phyloP scores from a whole-genome alignment of 106 monocot genomes.

The Chionographis japonica region DNA sequence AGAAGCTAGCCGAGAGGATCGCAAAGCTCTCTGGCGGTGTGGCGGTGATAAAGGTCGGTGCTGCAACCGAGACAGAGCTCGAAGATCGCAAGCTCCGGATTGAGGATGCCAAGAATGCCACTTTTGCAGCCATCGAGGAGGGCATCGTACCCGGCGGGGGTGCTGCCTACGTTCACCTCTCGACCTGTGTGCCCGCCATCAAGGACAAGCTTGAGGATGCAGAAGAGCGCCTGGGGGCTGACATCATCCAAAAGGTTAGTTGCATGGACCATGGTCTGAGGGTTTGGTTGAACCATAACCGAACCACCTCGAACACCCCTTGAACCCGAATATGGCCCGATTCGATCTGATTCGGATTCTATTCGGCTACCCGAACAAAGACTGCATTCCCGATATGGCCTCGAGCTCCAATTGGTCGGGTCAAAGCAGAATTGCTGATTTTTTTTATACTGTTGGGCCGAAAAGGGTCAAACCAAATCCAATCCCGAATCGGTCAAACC shows the following conservation, averaged over 20 bases:
- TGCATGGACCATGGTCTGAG: neutral
- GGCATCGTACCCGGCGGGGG: constrained; percentile 93
- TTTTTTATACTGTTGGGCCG: too few species aligned
- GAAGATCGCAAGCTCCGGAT: constrained; percentile 83
- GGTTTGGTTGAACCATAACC: too few species aligned
- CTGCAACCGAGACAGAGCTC: constrained; percentile 83
- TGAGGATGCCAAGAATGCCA: constrained; percentile 92
- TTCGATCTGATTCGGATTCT: too few species aligned
- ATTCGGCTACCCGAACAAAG: too few species aligned
- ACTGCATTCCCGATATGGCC: too few species aligned
- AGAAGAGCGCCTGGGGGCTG: constrained; percentile 72
- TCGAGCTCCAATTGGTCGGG: too few species aligned
- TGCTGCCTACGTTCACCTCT: constrained; percentile 72
- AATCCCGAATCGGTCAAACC: too few species aligned
- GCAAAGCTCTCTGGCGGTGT: constrained; percentile 84
- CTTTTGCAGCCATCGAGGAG: constrained; percentile 87
- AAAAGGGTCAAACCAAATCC: too few species aligned
- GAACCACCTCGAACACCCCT: too few species aligned
- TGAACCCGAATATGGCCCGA: too few species aligned
- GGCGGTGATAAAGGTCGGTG: constrained; percentile 88
- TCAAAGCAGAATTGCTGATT: too few species aligned
- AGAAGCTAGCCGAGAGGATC: constrained; percentile 73
- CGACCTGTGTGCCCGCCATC: constrained; percentile 61
- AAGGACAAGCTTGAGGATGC: constrained; percentile 69
- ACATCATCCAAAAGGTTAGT: constrained; percentile 72